Evolutionary conservation across 148 eudicot species (phyloP).

Genomic region (Simmondsia chinensis): DNA sequence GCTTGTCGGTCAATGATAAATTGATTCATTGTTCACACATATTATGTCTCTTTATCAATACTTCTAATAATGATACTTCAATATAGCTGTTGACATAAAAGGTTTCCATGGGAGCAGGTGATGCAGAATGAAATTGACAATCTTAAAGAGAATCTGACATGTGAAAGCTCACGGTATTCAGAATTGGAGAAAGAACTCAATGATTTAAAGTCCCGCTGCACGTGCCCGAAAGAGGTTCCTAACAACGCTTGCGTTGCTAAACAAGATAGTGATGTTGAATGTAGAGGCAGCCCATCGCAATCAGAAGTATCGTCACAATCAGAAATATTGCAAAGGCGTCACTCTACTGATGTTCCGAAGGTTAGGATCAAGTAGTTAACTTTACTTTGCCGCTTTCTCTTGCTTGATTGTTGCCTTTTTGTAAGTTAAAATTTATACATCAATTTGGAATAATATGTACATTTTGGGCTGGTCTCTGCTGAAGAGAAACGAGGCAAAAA

Average conservation of each 20-base stretch:
- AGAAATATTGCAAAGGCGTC: conserved; percentile 9
- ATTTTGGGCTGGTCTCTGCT: no score
- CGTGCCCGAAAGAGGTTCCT: conserved; percentile 15
- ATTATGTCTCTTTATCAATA: no score
- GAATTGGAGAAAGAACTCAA: conserved; percentile 38
- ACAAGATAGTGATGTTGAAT: conserved; percentile 11
- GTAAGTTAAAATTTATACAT: no score
- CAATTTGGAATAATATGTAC: no score
- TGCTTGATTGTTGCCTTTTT: background rate
- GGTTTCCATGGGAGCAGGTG: conserved; percentile 25
- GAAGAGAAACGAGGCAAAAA: no score
- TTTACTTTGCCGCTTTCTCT: background rate
- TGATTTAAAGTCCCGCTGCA: conserved; percentile 26
- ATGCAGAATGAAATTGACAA: conserved; percentile 42
- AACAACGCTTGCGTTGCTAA: background rate
- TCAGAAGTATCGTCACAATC: conserved; percentile 1
- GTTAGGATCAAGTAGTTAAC: conserved; percentile 9
- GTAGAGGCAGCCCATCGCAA: conserved; percentile 2
- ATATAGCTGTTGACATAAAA: conserved; percentile 5
- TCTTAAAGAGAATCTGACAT: conserved; percentile 24
- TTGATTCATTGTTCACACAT: no score
- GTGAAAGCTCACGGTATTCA: conserved; percentile 20
- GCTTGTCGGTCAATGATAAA: no score
- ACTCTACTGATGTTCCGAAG: conserved; percentile 13
- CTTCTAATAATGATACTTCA: background rate